A percentile compares a stretch with the other conserved stretches of the same genome.
Conservation (phyloP, 2,329 filamentous ascomycete genomes). For the Paecilomyces formosus region DNA sequence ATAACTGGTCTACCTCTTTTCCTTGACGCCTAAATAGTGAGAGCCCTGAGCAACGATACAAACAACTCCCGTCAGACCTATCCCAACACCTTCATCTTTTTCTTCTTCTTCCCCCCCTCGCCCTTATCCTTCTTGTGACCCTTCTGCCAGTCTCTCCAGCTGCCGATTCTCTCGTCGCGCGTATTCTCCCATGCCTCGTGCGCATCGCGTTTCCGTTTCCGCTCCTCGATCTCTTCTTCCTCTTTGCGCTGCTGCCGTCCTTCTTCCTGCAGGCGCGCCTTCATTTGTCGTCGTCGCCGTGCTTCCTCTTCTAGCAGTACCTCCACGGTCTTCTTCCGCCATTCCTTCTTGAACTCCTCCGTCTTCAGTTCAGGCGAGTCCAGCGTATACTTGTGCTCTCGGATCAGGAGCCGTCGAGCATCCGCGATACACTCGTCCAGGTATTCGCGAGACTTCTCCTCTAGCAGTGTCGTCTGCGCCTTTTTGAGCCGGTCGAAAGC, state of each 20-base stretch:
- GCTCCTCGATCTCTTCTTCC: constrained; percentile 32
- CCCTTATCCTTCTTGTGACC: constrained; percentile 48
- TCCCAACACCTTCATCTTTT: constrained; percentile 43
- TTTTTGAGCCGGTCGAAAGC: constrained; percentile 96
- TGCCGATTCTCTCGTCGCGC: not conserved
- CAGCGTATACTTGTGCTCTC: constrained; percentile 86
- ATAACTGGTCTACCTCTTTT: not conserved
- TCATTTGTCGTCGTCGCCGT: constrained; percentile 2
- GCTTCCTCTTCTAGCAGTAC: not conserved
- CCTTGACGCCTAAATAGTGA: not conserved
- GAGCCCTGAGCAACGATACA: not conserved
- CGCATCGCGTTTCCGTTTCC: constrained; percentile 74
- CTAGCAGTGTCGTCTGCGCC: constrained; percentile 81
- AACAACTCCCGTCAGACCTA: constrained; percentile 11
- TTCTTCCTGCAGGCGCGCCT: not conserved
- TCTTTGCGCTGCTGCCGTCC: not conserved
- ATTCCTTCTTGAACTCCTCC: constrained; percentile 71
- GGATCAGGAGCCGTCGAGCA: constrained; percentile 87
- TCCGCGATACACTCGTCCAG: constrained; percentile 95
- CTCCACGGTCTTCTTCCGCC: constrained; percentile 24
- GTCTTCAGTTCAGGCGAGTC: constrained; percentile 79
- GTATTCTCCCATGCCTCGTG: not conserved
- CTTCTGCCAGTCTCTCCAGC: constrained; percentile 86
- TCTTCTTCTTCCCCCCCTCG: constrained; percentile 53
- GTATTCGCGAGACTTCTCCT: constrained; percentile 80